Evolutionary conservation across 495 filamentous ascomycete species (phyloP).

Genomic region (Clavariopsis aquatica): DNA sequence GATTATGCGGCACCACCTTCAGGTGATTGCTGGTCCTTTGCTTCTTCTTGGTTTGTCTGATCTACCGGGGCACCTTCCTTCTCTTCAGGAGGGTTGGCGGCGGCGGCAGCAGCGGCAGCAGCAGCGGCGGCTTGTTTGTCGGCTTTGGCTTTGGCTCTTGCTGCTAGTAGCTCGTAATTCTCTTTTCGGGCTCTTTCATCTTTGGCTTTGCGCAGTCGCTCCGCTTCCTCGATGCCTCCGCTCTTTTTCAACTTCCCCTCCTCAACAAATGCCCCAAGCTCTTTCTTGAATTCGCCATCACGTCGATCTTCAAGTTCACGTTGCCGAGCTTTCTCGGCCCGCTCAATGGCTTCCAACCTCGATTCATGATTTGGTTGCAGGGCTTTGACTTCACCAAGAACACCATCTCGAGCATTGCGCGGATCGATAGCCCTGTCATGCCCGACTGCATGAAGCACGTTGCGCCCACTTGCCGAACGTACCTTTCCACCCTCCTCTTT

Average conservation of each 20-base stretch:
- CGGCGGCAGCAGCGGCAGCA: conserved; percentile 18
- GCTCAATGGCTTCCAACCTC: conserved; percentile 90
- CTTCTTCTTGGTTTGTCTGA: conserved; percentile 22
- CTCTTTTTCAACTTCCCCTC: conserved; percentile 94
- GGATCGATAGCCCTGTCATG: conserved; percentile 70
- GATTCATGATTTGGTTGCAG: conserved; percentile 94
- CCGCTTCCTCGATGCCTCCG: conserved; percentile 90
- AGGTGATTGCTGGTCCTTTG: conserved; percentile 35
- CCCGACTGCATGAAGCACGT: conserved; percentile 56
- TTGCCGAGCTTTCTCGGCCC: conserved; percentile 84
- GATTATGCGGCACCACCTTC: conserved; percentile 37
- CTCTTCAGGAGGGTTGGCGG: conserved; percentile 3
- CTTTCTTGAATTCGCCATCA: conserved; percentile 82
- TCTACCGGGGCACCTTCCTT: not conserved
- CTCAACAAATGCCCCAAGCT: conserved; percentile 83
- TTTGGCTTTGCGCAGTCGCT: conserved; percentile 77
- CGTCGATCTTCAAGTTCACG: conserved; percentile 79
- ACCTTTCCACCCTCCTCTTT: conserved; percentile 3
- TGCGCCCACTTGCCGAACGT: conserved; percentile 35
- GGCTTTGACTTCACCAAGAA: conserved; percentile 90
- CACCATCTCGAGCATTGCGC: conserved; percentile 78
- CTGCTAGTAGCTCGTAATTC: conserved; percentile 73
- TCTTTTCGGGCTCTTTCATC: conserved; percentile 86
- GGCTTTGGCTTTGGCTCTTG: conserved; percentile 29
- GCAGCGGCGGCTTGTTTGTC: conserved; percentile 38